Evolutionary conservation across 2,329 filamentous ascomycete species (phyloP), one percentile per base, ranked within the genome.

Genomic region (Neoarthrinium moseri): DNA sequence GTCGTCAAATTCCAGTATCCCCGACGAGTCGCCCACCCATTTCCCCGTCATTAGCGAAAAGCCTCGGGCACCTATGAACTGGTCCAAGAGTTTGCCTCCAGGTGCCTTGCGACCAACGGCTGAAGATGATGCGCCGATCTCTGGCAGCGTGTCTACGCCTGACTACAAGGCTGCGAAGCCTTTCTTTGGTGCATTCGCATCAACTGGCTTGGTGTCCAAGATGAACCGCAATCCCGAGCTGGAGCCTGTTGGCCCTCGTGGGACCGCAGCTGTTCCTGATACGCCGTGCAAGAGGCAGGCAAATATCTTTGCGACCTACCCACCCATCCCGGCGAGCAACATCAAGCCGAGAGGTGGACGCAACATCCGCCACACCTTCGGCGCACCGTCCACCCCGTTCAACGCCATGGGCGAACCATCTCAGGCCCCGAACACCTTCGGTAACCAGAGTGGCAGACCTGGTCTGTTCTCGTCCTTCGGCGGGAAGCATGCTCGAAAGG

Each of bases 121-220:
- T 6, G 55, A 63, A 6, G 46, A 47, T 18, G 41, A 49, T 1
- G 46, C 36, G 15, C 44, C 51, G 10, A 49, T 50, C 22, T 26
- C 39, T 6, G 55, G 36, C n/a, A 60, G 58, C 37, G 84, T 89
- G 54, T 84, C 86, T 24, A 95, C 89, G 0, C 89, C 89, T 0
- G 79, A 86, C 44, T 94, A 88, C 69, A 91, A 89, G 65, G 74
- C 81, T 41, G 86, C 83, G 6, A 90, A 85, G 60, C 87, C 91
- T 18, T 78, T 88, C 46, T 85, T 88, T 24, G 84, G 87, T 32
- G 91, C 91, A 6, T 96, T 96, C 68, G 91, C 90, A 75, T 97
- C 94, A 1, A 97, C 94, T 1, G 91, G 92, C 2, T 73, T 99
- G 22, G 86, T 99, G 44, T 96, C 94, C 10, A 99, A 99, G 71